Evolutionary conservation across 805 yeast species (phyloP), one percentile per base, ranked within the genome.

Genomic region (baker's yeast (Saccharomyces cerevisiae)): DNA sequence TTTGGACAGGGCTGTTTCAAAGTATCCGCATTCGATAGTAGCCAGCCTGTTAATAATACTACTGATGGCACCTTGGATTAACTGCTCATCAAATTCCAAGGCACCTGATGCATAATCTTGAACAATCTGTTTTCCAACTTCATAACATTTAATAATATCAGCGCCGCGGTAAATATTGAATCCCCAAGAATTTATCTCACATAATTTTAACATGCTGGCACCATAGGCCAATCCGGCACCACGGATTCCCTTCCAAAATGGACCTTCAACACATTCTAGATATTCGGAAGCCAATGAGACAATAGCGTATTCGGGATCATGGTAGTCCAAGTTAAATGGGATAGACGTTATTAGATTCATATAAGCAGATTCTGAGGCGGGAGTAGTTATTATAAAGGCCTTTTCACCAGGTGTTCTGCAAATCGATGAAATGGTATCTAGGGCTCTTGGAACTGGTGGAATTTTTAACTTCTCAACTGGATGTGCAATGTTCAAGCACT

Each of bases 171-270:
- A 87, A 21, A 92, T 78, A 48, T 76, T 77, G 62, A 84, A 88
- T 4, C 77, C 75, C 57, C 92, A 69, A 52, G 77, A 80, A 3
- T 95, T 92, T 46, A 80, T 72, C 60, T 89, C 96, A 11, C 80
- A 65, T 57, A 79, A 77, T 49, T 81, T 76, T 47, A 76, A 65
- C 60, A 89, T 75, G 53, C 74, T 76, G 1, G 92, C 94, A 41
- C 97, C 97, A 68, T 94, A 94, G 0, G 97, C 97, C 47, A 88
- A 74, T 2, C 99, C 99, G 1, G 90, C 79, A 46, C 99, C 99
- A 71, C 99, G 81, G 32, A 94, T 87, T 53, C 95, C 96, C 63
- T 89, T 80, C 97, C 98, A 92, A 58, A 92, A 85, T 36, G 98
- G 99, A 2, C 99, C 99, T 69, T 94, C 99, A 21, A 89, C 89